A percentile compares a stretch with the other conserved stretches of the same genome.
These are phyloP conservation scores for Penstemon davidsonii DNA, from an alignment of 257 asterid genomes.

Conservation along the genomic window DNA sequence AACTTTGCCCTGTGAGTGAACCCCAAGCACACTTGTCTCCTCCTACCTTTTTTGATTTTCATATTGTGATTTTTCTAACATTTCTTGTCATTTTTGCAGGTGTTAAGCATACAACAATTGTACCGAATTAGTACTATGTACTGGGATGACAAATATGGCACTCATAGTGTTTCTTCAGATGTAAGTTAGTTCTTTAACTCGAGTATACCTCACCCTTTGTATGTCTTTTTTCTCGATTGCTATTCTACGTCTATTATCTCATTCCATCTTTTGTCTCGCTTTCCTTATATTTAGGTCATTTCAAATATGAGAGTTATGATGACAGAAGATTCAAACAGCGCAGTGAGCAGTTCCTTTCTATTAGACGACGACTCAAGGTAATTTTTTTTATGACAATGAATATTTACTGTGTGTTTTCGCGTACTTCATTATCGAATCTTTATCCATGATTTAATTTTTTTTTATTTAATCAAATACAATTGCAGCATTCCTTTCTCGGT, in stretches of 20 bases:
- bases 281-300: constrained; percentile 52
- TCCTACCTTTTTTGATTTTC: constrained; percentile 5
- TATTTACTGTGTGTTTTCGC: background rate
- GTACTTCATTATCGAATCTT: background rate
- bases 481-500: constrained; percentile 96
- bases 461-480: constrained; percentile 20
- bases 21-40: background rate
- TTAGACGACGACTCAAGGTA: constrained; percentile 93
- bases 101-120: constrained; percentile 91
- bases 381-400: background rate
- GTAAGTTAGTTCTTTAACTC: constrained; percentile 53
- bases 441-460: background rate
- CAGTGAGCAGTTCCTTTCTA: constrained; percentile 81
- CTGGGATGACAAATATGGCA: constrained; percentile 99
- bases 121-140: constrained; percentile 98
- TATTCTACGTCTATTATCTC: background rate
- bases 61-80: background rate
- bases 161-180: constrained; percentile 91
- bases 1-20: constrained; percentile 89
- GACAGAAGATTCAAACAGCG: constrained; percentile 82
- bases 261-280: constrained; percentile 11
- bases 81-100: constrained; percentile 46
- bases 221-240: constrained; percentile 3
- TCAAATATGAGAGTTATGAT: constrained; percentile 74
- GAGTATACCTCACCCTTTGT: background rate